phyloP scores from a whole-genome alignment of 148 eudicot species.

The Rhododendron kiyosumense region DNA sequence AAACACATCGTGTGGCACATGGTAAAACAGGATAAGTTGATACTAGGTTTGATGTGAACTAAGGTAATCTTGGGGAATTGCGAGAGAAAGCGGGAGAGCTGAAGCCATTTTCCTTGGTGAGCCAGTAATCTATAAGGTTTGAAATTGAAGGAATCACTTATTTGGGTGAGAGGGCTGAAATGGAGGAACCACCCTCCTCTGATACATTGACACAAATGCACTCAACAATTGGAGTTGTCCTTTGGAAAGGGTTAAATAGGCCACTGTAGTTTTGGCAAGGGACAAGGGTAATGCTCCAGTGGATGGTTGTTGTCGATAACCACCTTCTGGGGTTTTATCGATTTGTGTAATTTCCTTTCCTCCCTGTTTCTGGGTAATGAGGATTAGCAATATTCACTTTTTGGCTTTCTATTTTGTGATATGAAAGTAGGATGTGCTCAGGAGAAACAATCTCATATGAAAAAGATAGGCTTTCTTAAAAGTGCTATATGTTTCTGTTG shows the following conservation, averaged over 20 bases:
- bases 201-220: background rate
- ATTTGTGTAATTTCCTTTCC: background rate
- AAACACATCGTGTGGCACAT: background rate
- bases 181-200: background rate
- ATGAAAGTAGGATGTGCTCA: background rate
- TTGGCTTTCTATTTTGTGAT: background rate
- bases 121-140: background rate
- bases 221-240: background rate
- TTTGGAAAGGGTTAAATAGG: background rate
- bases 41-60: background rate
- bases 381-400: background rate
- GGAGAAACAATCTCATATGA: background rate
- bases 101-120: background rate
- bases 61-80: background rate
- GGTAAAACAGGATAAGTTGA: background rate
- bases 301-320: background rate
- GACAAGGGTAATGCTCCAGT: background rate
- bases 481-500: background rate
- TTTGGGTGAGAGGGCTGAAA: background rate
- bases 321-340: background rate
- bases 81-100: background rate
- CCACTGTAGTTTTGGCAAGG: background rate
- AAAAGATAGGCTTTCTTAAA: background rate
- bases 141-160: background rate
- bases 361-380: background rate